Conservation (phyloP, 345 rosid species). For the Hibiscus trionum region DNA sequence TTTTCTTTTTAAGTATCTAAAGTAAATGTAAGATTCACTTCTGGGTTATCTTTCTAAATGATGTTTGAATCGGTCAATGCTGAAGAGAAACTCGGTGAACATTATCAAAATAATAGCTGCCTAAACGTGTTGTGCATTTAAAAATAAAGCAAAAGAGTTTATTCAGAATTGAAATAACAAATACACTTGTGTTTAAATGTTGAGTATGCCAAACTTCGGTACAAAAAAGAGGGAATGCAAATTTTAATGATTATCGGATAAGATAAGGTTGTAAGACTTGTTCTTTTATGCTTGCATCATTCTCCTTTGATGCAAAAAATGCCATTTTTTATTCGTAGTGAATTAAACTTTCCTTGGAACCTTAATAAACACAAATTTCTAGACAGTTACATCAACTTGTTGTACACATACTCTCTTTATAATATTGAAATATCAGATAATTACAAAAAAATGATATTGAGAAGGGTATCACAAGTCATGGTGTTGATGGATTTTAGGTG, state of each 20-base stretch:
- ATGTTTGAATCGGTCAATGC: not conserved
- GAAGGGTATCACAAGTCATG: not conserved
- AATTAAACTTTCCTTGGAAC: not conserved
- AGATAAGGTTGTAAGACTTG: not conserved
- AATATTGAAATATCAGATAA: not conserved
- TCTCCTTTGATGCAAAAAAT: not conserved
- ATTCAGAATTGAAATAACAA: not conserved
- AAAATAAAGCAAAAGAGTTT: not conserved
- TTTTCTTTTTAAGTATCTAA: not conserved
- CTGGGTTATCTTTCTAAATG: not conserved
- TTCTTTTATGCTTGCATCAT: not conserved
- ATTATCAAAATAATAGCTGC: not conserved
- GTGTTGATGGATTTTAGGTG: not conserved
- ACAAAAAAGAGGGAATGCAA: not conserved
- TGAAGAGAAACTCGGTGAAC: not conserved
- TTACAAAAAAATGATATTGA: not conserved
- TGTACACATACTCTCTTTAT: not conserved
- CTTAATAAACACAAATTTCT: not conserved
- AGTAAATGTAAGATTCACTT: not conserved
- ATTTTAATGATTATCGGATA: not conserved
- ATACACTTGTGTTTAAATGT: not conserved
- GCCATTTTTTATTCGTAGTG: not conserved
- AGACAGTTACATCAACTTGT: not conserved
- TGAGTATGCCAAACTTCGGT: not conserved
- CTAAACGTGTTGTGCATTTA: not conserved